Evolutionary conservation across 2,329 filamentous ascomycete genomes (phyloP).

Genomic region (Xylaria polymorpha): DNA sequence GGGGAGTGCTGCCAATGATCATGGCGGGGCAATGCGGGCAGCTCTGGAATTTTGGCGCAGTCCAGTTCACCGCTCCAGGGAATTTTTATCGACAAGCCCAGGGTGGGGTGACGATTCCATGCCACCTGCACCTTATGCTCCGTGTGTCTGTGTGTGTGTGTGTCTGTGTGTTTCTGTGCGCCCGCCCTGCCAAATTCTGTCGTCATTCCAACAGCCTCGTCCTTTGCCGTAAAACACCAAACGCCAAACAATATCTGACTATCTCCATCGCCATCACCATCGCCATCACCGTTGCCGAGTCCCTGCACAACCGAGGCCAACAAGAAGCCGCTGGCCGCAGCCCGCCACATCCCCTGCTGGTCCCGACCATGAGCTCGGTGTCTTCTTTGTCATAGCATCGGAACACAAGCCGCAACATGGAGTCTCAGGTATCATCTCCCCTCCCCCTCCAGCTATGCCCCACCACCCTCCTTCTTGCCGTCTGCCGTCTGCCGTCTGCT

Average conservation of each 20-base stretch:
- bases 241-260: neutral
- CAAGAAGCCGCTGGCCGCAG: conserved; percentile 24
- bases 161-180: conserved; percentile 17
- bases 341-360: conserved; percentile 28
- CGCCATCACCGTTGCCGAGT: conserved; percentile 12
- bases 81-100: conserved; percentile 35
- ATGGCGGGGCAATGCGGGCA: conserved; percentile 34
- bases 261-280: neutral
- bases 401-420: conserved; percentile 54
- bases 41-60: conserved; percentile 30
- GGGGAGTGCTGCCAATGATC: conserved; percentile 12
- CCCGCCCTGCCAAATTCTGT: conserved; percentile 30
- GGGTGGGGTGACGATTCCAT: conserved; percentile 38
- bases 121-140: conserved; percentile 23
- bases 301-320: conserved; percentile 8
- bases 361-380: conserved; percentile 44
- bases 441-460: conserved; percentile 26
- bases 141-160: neutral
- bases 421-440: conserved; percentile 58
- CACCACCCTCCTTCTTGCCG: conserved; percentile 45
- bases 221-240: conserved; percentile 4
- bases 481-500: conserved; percentile 26
- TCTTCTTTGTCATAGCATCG: conserved; percentile 45
- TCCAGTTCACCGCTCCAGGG: conserved; percentile 36
- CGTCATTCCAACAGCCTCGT: conserved; percentile 33